Conservation (phyloP, 83 land plant genomes). For the Isoetes engelmannii region DNA sequence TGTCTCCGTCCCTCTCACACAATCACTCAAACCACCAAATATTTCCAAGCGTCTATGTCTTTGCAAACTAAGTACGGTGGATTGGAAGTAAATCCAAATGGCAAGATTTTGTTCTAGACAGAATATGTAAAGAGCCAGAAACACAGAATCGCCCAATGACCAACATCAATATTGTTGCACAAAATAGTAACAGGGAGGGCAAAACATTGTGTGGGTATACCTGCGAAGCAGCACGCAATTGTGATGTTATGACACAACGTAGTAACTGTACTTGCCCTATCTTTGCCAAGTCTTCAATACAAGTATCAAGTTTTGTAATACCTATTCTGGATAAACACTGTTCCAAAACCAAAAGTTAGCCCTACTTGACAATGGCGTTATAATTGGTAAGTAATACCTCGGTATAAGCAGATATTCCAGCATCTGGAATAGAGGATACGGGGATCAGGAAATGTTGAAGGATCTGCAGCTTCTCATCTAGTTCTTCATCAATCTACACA, state of each 20-base stretch:
- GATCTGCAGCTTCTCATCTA: constrained; percentile 18
- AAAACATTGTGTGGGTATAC: constrained; percentile 1
- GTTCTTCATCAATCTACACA: constrained; percentile 20
- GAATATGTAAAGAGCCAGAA: too few relatives aligned
- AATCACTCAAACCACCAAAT: too few relatives aligned
- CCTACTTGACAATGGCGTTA: not conserved
- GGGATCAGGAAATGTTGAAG: constrained; percentile 28
- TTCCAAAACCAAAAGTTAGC: not conserved
- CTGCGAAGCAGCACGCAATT: constrained; percentile 38
- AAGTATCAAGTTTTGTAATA: constrained; percentile 2
- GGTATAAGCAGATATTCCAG: constrained; percentile 30
- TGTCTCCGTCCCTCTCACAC: too few relatives aligned
- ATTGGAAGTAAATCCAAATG: too few relatives aligned
- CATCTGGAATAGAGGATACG: constrained; percentile 28
- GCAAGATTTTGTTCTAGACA: too few relatives aligned
- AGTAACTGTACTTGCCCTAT: constrained; percentile 46
- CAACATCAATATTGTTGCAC: too few relatives aligned
- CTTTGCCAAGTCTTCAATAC: constrained; percentile 35
- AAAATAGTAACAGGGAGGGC: not conserved
- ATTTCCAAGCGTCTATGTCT: too few relatives aligned
- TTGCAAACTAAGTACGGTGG: too few relatives aligned
- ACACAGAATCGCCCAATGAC: too few relatives aligned
- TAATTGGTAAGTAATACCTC: constrained; percentile 13
- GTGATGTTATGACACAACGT: constrained; percentile 38
- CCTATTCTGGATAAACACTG: not conserved